Evolutionary conservation across 2,329 filamentous ascomycete genomes (phyloP).

Genomic region (Monilinia laxa): DNA sequence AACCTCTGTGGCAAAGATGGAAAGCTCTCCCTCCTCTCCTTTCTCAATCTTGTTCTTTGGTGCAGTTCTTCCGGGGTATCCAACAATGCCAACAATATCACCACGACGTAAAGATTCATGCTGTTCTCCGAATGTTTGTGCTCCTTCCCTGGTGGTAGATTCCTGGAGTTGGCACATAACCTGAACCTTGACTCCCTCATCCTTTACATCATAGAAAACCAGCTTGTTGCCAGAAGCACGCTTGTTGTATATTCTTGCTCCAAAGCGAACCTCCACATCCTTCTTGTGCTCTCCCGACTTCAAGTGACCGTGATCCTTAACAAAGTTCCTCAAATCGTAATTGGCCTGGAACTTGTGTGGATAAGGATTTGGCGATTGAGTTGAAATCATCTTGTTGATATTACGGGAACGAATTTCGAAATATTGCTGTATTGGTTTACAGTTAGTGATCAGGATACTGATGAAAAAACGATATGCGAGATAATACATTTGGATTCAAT

Average conservation of each 20-base stretch:
- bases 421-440: conserved; percentile 63
- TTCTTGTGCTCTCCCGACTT: conserved; percentile 84
- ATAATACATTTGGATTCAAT: conserved; percentile 66
- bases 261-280: conserved; percentile 73
- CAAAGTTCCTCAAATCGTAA: conserved; percentile 78
- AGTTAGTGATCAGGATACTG: conserved; percentile 25
- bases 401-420: conserved; percentile 90
- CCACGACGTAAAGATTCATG: conserved; percentile 87
- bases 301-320: conserved; percentile 73
- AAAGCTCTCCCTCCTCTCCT: conserved; percentile 84
- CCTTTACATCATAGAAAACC: conserved; percentile 84
- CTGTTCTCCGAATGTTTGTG: conserved; percentile 74
- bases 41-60: conserved; percentile 83
- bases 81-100: conserved; percentile 87
- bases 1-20: conserved; percentile 86
- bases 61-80: conserved; percentile 79
- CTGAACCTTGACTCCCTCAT: conserved; percentile 76
- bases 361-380: conserved; percentile 71
- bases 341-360: conserved; percentile 91
- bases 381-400: conserved; percentile 58
- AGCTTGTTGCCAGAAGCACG: conserved; percentile 80
- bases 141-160: conserved; percentile 56
- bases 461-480: neutral
- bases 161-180: conserved; percentile 89
- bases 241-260: conserved; percentile 86